Evolutionary conservation across 768 basidiomycete species (phyloP), one percentile per base, ranked within the genome.

Genomic region (Trametes meyenii): DNA sequence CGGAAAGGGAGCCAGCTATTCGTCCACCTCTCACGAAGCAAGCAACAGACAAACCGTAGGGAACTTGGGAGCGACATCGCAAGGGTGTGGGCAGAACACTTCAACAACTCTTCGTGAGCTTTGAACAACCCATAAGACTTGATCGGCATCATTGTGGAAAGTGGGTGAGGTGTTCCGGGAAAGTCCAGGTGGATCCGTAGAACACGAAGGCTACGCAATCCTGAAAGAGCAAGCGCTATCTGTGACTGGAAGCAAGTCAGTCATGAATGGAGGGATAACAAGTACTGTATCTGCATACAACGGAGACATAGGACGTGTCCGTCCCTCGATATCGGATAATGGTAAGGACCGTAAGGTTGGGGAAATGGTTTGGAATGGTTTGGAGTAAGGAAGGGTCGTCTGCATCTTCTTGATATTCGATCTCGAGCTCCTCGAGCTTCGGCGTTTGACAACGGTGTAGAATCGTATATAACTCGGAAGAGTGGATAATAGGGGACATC

Each of bases 371-470:
- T 2, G 56, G 6, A 0, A 50, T 33, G 23, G 21, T 24, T 11
- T 19, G n/a, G 38, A 58, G 39, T 11, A 58, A n/a, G 3, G 3
- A 14, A 1, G 2, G 24, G 11, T 58, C 56, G 23, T 13, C 5
- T 12, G 24, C 38, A 24, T 58, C 56, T 42, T 50, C 48, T 19
- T 33, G 17, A 38, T 50, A 58, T 38, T 58, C 56, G 3, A 58
- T 19, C 24, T 58, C 56, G 3, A 58, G 48, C 14, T 33, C 26
- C 12, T 50, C 46, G 3, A 58, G 14, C 6, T 23, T 3, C 3
- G 12, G 16, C 36, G 21, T 4, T 8, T 29, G 12, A n/a, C 56
- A 58, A 0, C 56, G 56, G 0, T 23, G 13, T 17, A 58, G 17
- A 10, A 42, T 16, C 16, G 1, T 5, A 14, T 8, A 14, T 38